Evolutionary conservation across 2,329 filamentous ascomycete genomes (phyloP).

Genomic region (Orbilia brochopaga): DNA sequence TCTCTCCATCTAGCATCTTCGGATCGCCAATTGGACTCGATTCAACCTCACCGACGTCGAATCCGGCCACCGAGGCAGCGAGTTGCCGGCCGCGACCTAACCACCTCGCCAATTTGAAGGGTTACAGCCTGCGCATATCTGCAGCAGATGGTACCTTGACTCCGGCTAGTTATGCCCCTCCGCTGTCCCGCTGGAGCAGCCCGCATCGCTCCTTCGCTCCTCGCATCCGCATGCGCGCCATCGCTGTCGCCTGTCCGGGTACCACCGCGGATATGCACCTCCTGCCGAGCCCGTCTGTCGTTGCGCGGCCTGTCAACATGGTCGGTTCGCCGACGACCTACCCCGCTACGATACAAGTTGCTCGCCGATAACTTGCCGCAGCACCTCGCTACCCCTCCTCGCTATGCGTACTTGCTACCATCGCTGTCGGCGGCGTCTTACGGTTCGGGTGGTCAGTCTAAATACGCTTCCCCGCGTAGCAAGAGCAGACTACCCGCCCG

Average conservation of each 20-base stretch:
- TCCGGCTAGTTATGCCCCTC: slow-evolving; percentile 47
- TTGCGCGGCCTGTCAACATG: slow-evolving; percentile 31
- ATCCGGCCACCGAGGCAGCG: not conserved
- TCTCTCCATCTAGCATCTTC: slow-evolving; percentile 9
- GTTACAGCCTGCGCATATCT: slow-evolving; percentile 28
- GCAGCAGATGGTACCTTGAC: slow-evolving; percentile 42
- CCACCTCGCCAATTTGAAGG: not conserved
- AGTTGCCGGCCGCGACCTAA: slow-evolving; percentile 3
- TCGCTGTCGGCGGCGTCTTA: slow-evolving; percentile 15
- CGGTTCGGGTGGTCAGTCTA: not conserved
- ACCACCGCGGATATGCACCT: slow-evolving; percentile 41
- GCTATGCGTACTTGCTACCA: slow-evolving; percentile 18
- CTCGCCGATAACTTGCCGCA: slow-evolving; percentile 28
- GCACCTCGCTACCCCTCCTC: not conserved
- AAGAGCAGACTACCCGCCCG: slow-evolving; percentile 10
- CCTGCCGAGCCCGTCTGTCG: slow-evolving; percentile 36
- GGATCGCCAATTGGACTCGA: slow-evolving; percentile 3
- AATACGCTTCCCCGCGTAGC: not conserved
- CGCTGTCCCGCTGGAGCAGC: slow-evolving; percentile 44
- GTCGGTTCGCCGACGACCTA: slow-evolving; percentile 17
- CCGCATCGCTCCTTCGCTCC: slow-evolving; percentile 23
- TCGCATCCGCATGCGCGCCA: slow-evolving; percentile 11
- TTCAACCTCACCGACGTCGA: not conserved
- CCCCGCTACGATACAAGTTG: slow-evolving; percentile 36
- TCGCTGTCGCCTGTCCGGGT: slow-evolving; percentile 21